A percentile compares a stretch with the other conserved stretches of the same genome.
Conservation (phyloP, 768 basidiomycete genomes). For the Thelephora ganbajun region DNA sequence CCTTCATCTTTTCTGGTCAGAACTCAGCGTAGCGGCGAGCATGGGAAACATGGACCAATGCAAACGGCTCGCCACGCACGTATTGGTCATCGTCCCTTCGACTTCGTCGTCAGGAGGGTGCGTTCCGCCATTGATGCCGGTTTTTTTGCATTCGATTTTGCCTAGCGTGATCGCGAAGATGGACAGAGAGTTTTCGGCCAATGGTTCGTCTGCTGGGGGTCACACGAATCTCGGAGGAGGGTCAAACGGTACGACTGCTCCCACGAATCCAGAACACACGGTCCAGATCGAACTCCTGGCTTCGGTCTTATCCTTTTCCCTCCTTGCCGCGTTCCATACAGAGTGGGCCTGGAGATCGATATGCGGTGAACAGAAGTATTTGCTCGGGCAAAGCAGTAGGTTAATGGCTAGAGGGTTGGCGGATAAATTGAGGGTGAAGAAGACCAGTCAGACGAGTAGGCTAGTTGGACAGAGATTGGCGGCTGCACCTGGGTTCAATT, state of each 20-base stretch:
- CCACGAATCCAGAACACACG: conserved; percentile 37
- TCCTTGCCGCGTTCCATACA: conserved; percentile 54
- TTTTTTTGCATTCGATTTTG: conserved; percentile 56
- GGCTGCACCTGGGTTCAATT: conserved; percentile 48
- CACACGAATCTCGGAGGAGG: too few species aligned
- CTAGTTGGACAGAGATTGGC: conserved; percentile 45
- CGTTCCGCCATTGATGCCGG: conserved; percentile 50
- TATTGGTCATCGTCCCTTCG: conserved; percentile 47
- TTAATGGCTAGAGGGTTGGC: conserved; percentile 56
- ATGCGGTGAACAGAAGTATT: conserved; percentile 30
- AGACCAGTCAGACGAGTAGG: conserved; percentile 32
- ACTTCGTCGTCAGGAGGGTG: conserved; percentile 14
- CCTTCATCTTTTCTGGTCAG: conserved; percentile 54
- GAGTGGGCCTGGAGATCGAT: conserved; percentile 53
- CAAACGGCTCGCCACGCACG: conserved; percentile 52
- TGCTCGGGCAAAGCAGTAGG: conserved; percentile 49
- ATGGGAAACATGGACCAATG: conserved; percentile 49
- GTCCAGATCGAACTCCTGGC: conserved; percentile 49
- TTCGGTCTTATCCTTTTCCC: conserved; percentile 46
- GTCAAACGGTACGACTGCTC: conserved; percentile 3
- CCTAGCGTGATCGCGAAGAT: conserved; percentile 44
- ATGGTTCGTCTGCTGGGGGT: too few species aligned
- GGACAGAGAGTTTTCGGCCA: conserved; percentile 19
- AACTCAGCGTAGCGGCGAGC: conserved; percentile 37
- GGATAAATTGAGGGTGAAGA: conserved; percentile 40